A percentile compares a stretch with the other conserved stretches of the same genome.
phyloP scores from a whole-genome alignment of 1,284 basidiomycete species.

The Marasmius oreades region DNA sequence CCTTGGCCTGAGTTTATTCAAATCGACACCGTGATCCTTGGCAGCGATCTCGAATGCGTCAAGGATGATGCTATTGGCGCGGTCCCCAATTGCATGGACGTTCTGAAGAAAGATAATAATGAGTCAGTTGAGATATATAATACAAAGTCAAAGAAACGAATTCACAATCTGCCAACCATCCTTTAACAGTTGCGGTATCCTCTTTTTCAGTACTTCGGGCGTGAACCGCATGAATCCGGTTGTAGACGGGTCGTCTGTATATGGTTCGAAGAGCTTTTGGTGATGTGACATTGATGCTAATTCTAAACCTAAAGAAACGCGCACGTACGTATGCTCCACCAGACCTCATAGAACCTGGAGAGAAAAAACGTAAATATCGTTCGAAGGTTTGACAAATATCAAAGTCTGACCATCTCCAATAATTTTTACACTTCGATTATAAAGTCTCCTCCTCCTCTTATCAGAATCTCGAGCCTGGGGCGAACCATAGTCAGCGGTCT shows the following conservation, averaged over 20 bases:
- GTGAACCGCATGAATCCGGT: background rate
- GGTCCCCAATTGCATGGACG: conserved; percentile 3
- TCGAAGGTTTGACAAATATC: background rate
- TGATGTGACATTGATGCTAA: background rate
- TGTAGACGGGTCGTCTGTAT: background rate
- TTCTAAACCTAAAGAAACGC: background rate
- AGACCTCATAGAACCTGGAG: background rate
- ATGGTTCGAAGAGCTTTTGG: background rate
- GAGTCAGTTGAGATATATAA: background rate
- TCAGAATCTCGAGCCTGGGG: background rate
- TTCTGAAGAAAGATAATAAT: background rate
- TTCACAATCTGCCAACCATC: conserved; percentile 4
- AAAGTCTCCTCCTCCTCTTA: background rate
- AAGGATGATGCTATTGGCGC: conserved; percentile 36
- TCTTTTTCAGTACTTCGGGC: background rate
- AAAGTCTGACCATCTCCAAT: background rate
- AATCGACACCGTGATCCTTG: conserved; percentile 16
- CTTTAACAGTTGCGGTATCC: background rate
- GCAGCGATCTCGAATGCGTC: conserved; percentile 54
- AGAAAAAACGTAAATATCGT: background rate
- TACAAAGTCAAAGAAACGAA: background rate
- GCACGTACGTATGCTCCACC: background rate
- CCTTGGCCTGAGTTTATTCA: background rate
- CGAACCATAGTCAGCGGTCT: background rate
- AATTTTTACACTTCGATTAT: background rate